phyloP scores from a whole-genome alignment of 768 basidiomycete species.

The Agaricus subrufescens region DNA sequence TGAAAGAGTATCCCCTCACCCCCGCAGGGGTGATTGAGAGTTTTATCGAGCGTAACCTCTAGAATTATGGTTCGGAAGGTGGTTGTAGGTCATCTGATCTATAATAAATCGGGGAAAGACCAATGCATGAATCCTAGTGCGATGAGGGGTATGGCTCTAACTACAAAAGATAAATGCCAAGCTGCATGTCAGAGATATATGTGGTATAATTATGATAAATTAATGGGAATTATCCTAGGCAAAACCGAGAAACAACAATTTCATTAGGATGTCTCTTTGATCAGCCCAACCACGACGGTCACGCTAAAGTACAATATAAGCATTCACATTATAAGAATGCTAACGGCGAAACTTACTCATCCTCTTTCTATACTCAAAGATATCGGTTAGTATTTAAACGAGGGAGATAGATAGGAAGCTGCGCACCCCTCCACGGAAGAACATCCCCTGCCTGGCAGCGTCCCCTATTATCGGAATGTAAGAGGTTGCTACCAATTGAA shows the following conservation, averaged over 20 bases:
- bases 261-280: conserved; percentile 53
- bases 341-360: conserved; percentile 56
- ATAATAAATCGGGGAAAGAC: too few relatives aligned
- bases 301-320: conserved; percentile 39
- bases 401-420: neutral
- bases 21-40: conserved; percentile 74
- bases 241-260: neutral
- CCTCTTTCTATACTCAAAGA: conserved; percentile 54
- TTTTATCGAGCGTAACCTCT: conserved; percentile 69
- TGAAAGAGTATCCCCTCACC: conserved; percentile 79
- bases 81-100: conserved; percentile 2
- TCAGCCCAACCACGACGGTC: conserved; percentile 64
- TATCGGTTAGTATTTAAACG: conserved; percentile 5
- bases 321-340: conserved; percentile 8
- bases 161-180: conserved; percentile 7
- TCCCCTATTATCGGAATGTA: conserved; percentile 36
- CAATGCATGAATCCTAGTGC: neutral
- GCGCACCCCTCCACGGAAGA: conserved; percentile 72
- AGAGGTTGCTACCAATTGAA: neutral
- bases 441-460: conserved; percentile 60
- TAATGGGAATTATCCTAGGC: neutral
- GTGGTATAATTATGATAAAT: conserved; percentile 9
- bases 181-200: conserved; percentile 12
- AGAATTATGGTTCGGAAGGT: conserved; percentile 11
- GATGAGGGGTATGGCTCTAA: conserved; percentile 3